phyloP scores from a whole-genome alignment of 805 yeast genomes.

The Isabelozyma gotoi region DNA sequence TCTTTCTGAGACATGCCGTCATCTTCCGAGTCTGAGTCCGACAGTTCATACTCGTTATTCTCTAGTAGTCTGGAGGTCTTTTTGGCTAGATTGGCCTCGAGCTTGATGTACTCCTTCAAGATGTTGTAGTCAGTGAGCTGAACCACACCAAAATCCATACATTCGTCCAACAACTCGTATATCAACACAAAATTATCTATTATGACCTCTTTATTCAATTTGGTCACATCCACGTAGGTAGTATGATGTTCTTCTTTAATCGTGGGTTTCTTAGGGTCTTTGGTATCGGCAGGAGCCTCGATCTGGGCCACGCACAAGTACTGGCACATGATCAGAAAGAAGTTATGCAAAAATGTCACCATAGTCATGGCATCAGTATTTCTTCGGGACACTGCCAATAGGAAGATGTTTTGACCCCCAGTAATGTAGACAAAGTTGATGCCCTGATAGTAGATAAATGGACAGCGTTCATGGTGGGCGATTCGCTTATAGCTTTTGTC shows the following conservation, averaged over 20 bases:
- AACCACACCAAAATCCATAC: conserved; percentile 85
- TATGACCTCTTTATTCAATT: conserved; percentile 57
- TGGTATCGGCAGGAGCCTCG: not conserved
- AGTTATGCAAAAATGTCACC: conserved; percentile 51
- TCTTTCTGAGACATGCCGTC: conserved; percentile 9
- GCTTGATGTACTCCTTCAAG: conserved; percentile 73
- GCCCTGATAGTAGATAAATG: conserved; percentile 49
- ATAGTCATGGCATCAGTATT: conserved; percentile 61
- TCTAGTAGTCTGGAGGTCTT: not conserved
- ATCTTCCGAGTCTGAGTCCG: conserved; percentile 4
- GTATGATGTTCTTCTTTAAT: not conserved
- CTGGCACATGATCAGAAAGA: conserved; percentile 26
- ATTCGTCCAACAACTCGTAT: conserved; percentile 84
- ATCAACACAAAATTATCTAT: conserved; percentile 73
- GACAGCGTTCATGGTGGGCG: conserved; percentile 26
- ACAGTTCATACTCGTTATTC: conserved; percentile 4
- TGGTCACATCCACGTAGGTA: conserved; percentile 22
- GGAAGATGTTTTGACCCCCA: conserved; percentile 42
- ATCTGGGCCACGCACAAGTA: conserved; percentile 17
- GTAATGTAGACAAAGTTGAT: conserved; percentile 54
- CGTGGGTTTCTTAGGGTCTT: not conserved
- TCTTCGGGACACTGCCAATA: conserved; percentile 40
- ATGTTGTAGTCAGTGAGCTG: conserved; percentile 81
- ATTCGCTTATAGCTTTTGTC: conserved; percentile 19
- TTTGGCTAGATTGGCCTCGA: conserved; percentile 38